Base-by-base conservation (phyloP, 148 eudicot genomes). In the Polygonum maritimum region DNA sequence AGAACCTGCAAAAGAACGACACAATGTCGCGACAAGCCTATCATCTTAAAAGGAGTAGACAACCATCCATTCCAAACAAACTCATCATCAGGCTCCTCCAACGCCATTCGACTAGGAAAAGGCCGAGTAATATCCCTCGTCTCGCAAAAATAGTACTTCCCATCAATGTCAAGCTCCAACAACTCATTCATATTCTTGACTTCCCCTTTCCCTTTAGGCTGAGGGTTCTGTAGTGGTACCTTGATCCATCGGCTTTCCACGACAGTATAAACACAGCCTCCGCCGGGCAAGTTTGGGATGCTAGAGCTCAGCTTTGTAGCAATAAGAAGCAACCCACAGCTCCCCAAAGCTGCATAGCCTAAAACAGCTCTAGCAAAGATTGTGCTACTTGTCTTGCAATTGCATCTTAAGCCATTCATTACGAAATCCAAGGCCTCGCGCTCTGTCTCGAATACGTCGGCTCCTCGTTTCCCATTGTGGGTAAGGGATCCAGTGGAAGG, bases 31-130 rank as follows among this genome's bases (percentile, higher is more conserved):
- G 88, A 85, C 80, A 95, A 91, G 77, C 99, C 99, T 77, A 90
- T 88, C 69, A 84, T 86, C 79, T 82, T 88, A 86, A 95, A 95
- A 79, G 96, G 82, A 74, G 71, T 81, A 9, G 97, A 86, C 75
- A 95, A 79, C 99, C 99, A 95, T 80, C 83, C 88, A 77, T 95
- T 92, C 99, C 97, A 95, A 74, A 95, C 92, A 83, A 95, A 95
- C 76, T 95, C 98, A 70, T 87, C 91, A 87, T 92, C 99, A 75
- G 94, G 94, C 74, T 92, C 81, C 38, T 87, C 86, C 81, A 89
- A 76, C 48, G 96, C 79, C 89, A 84, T 86, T 55, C 83, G 90
- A 81, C 97, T 92, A 13, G 99, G 99, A 72, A 90, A 95, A 75
- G 99, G 94, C 71, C 96, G 86, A 76, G 94, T 95, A 26, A 95